phyloP scores from a whole-genome alignment of 257 asterid genomes.

The Penstemon newberryi region DNA sequence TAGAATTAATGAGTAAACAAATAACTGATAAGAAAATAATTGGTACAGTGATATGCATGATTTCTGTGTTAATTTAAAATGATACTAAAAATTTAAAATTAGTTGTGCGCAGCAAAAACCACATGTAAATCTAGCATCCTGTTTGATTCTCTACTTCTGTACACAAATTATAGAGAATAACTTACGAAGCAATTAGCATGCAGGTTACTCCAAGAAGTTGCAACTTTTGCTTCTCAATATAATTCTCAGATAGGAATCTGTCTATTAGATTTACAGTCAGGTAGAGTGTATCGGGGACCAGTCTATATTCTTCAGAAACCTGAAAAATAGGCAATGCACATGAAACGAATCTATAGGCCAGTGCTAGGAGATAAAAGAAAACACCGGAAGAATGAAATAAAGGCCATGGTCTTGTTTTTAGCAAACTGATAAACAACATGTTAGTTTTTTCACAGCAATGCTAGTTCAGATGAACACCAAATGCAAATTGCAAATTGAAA shows the following conservation, averaged over 20 bases:
- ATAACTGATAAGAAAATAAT: background rate
- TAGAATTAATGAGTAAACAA: background rate
- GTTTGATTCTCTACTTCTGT: background rate
- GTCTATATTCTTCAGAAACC: slow-evolving; percentile 95
- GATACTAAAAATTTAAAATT: background rate
- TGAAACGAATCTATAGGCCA: slow-evolving; percentile 7
- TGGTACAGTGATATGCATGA: slow-evolving; percentile 11
- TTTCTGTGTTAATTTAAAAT: background rate
- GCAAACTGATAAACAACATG: background rate
- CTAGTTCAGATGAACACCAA: background rate
- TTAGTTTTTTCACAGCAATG: no score
- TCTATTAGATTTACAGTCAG: slow-evolving; percentile 95
- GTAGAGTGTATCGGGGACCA: slow-evolving; percentile 96
- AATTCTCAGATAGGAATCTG: slow-evolving; percentile 70
- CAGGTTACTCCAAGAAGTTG: slow-evolving; percentile 98
- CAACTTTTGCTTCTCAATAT: slow-evolving; percentile 82
- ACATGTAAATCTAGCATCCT: slow-evolving; percentile 17
- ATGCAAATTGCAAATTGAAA: background rate
- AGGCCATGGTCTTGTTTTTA: background rate
- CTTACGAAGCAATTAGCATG: slow-evolving; percentile 99
- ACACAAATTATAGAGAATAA: slow-evolving; percentile 19
- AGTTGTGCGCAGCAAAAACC: slow-evolving; percentile 13
- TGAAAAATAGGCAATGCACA: slow-evolving; percentile 35
- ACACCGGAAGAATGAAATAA: background rate
- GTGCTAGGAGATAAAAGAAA: background rate